Evolutionary conservation across 1,284 basidiomycete genomes (phyloP), one percentile per base, ranked within the genome.

Genomic region (Singerocomus inundabilis): DNA sequence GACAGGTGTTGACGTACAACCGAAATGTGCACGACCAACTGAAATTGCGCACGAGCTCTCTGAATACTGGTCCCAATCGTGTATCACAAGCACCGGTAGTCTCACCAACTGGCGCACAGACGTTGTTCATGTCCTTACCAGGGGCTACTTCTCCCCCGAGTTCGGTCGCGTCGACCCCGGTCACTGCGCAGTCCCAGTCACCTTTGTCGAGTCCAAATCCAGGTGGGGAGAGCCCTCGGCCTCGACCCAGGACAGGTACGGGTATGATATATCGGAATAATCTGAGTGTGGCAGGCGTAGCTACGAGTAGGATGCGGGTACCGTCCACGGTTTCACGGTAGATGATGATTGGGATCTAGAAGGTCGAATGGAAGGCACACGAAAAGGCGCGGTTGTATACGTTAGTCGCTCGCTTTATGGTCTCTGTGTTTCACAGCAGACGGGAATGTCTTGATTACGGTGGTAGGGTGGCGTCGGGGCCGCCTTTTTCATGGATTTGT

Each of bases 201-300:
- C 58, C 66, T 21, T 50, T 66, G 12, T 52, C 61, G 5, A 60
- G 63, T 44, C 48, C 64, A 21, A 57, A 58, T 28, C 47, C 60
- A 24, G 43, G 58, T 15, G 63, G 64, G 18, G 66, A 66, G 26
- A 32, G 54, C 9, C 72, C 74, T 21, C 77, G 71, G 52, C 80
- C 76, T 25, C 76, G 68, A 53, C 81, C 84, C 13, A 67, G 84
- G 32, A 85, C 80, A 13, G 84, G 85, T 6, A 84, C 84, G 9
- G 85, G 84, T 31, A 86, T 87, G 85, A 70, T 72, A 37, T 86
- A 86, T 57, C 73, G 78, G 45, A 76, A 69, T 35, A 69, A 60
- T 32, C 28, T 66, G 38, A 62, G 43, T 21, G 49, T 55, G 26
- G 45, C 36, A 13, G 35, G 61, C 25, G 35, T 42, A 10, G 26